Evolutionary conservation across 352 stramenopile species (phyloP).

Genomic region (Globisporangium mamillatum): DNA sequence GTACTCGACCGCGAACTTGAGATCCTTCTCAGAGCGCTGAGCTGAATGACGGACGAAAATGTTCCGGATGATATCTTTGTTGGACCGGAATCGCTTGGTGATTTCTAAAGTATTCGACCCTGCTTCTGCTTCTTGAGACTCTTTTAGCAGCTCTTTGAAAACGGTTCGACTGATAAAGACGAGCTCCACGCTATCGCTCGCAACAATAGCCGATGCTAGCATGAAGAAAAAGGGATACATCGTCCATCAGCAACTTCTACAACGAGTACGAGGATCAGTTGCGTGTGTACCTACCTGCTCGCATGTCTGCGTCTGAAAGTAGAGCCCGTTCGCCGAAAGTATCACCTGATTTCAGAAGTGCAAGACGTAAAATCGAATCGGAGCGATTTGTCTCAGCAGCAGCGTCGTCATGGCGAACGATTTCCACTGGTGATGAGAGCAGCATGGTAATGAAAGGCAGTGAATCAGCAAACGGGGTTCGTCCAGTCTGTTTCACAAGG

Average conservation of each 20-base stretch:
- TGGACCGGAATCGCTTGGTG: constrained; percentile 74
- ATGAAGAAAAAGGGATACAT: background rate
- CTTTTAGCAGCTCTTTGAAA: constrained; percentile 64
- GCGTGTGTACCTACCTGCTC: constrained; percentile 54
- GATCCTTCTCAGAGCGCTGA: constrained; percentile 76
- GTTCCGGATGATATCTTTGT: constrained; percentile 86
- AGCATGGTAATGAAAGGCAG: background rate
- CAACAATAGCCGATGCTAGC: constrained; percentile 53
- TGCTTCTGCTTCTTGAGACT: constrained; percentile 48
- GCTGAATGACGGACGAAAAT: constrained; percentile 72
- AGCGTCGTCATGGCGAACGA: constrained; percentile 32
- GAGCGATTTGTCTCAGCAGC: background rate
- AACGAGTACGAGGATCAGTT: background rate
- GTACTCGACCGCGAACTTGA: constrained; percentile 86
- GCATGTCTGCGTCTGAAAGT: constrained; percentile 53
- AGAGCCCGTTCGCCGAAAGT: constrained; percentile 78
- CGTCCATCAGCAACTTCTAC: background rate
- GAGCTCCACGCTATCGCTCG: constrained; percentile 48
- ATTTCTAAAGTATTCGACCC: constrained; percentile 52
- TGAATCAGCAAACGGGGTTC: background rate
- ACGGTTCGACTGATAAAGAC: constrained; percentile 68
- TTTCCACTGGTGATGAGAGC: constrained; percentile 39
- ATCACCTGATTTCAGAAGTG: constrained; percentile 50
- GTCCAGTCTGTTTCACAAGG: background rate
- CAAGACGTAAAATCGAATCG: constrained; percentile 33